Evolutionary conservation across 2,329 filamentous ascomycete species (phyloP).

Genomic region (Zymoseptoria crescenta): DNA sequence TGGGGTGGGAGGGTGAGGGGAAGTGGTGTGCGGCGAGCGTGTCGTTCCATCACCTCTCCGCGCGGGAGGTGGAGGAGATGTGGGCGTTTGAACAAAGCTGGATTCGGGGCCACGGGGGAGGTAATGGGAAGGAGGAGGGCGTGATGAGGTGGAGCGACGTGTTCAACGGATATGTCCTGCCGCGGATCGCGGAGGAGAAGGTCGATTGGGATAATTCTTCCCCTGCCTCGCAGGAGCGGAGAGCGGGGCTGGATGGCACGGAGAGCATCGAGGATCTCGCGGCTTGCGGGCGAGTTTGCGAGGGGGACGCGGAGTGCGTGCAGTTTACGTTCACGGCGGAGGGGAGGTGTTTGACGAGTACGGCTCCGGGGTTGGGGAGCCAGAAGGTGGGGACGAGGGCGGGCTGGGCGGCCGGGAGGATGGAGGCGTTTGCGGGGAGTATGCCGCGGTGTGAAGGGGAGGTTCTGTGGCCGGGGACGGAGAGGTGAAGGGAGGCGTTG

Average conservation of each 20-base stretch:
- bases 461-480: not conserved
- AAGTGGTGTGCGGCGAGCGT: slow-evolving; percentile 15
- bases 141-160: not conserved
- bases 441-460: not conserved
- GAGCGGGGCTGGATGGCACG: no score
- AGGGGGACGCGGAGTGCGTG: not conserved
- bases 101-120: slow-evolving; percentile 1
- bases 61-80: slow-evolving; percentile 9
- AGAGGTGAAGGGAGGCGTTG: not conserved
- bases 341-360: not conserved
- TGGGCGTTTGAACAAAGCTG: slow-evolving; percentile 17
- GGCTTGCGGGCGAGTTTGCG: not conserved
- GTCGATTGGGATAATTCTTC: not conserved
- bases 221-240: not conserved
- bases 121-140: no score
- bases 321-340: not conserved
- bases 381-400: not conserved
- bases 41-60: slow-evolving; percentile 14
- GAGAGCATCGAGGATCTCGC: not conserved
- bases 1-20: not conserved
- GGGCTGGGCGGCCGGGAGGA: not conserved
- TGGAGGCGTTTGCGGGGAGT: not conserved
- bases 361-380: not conserved
- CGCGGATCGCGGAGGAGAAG: no score
- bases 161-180: not conserved